These are phyloP conservation scores for Monilinia aucupariae DNA, from an alignment of 2,329 filamentous ascomycete genomes.

Conservation along the genomic window DNA sequence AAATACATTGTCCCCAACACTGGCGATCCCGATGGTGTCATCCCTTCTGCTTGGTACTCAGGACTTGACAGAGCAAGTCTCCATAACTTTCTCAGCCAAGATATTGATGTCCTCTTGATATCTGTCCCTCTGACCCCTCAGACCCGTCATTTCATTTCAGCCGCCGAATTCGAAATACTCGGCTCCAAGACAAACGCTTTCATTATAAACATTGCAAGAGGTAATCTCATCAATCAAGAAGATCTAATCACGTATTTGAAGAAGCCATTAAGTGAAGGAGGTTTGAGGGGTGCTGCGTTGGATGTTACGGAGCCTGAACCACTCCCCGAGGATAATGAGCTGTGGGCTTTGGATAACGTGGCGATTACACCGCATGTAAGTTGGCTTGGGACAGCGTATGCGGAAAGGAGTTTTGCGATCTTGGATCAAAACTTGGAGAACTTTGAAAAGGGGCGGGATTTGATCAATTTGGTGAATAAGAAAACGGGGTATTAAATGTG, in stretches of 20 bases:
- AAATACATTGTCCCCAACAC: constrained; percentile 58
- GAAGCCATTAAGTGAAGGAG: constrained; percentile 36
- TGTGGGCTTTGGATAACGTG: constrained; percentile 59
- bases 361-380: constrained; percentile 62
- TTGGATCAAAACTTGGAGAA: constrained; percentile 52
- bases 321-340: constrained; percentile 51
- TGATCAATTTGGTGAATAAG: constrained; percentile 59
- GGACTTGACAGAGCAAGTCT: constrained; percentile 34
- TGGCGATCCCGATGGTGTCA: constrained; percentile 36
- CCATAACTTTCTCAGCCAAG: constrained; percentile 35
- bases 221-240: constrained; percentile 55
- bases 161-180: constrained; percentile 37
- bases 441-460: constrained; percentile 45
- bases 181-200: constrained; percentile 42
- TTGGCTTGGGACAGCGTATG: constrained; percentile 49
- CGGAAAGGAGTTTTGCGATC: constrained; percentile 52
- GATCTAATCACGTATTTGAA: constrained; percentile 51
- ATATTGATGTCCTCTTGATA: constrained; percentile 38
- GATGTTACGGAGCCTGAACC: constrained; percentile 68
- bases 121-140: constrained; percentile 36
- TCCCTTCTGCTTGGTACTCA: constrained; percentile 37
- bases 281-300: constrained; percentile 55
- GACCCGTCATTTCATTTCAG: constrained; percentile 39
- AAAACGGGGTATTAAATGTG: constrained; percentile 52
- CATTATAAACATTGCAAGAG: constrained; percentile 60